Base-by-base conservation (phyloP, 2,329 filamentous ascomycete species). In the Curvularia sp. region DNA sequence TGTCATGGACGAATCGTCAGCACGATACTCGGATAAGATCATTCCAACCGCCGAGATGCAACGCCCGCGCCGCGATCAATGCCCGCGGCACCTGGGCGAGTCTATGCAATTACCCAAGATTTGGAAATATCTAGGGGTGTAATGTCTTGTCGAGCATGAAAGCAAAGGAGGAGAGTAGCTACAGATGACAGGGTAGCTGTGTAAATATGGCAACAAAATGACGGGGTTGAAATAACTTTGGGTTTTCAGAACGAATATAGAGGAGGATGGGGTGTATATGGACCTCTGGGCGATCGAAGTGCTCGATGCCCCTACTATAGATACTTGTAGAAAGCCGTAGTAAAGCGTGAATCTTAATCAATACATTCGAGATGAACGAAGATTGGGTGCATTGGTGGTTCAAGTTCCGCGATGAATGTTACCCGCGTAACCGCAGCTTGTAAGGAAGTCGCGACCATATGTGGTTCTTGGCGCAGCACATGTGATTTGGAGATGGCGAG, bases 271-370 rank as follows among this genome's bases (percentile, higher is more conserved):
- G 13, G 25, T 43, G 10, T 43, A 43, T 43, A 36, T 36, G 32
- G 23, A 25, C 23, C 23, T 27, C 46, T 30, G 47, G 62, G 59
- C 54, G 53, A 59, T 65, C 64, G 64, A 67, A 67, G 64, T 60
- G 64, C 64, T 67, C 64, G 64, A 64, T 52, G 34, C 52, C 23
- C 13, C 13, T 36, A 1, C 19, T 21, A 25, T 45, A 46, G 52
- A 36, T 43, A 45, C 38, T 49, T n/a, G 15, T 30, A 18, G 7
- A 49, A 27, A 49, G 32, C 27, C 10, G 32, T 49, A 43, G 39
- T 51, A 30, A 50, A 15, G 1, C 13, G 15, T 25, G 32, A 7
- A 28, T 36, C 21, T 12, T 49, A 38, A 39, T 49, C 32, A 18
- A 38, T 38, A 19, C 3, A 36, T 27, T 6, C 21, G n/a, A 38